Evolutionary conservation across 2,329 filamentous ascomycete species (phyloP).

Genomic region (Coniochaeta prunicola): DNA sequence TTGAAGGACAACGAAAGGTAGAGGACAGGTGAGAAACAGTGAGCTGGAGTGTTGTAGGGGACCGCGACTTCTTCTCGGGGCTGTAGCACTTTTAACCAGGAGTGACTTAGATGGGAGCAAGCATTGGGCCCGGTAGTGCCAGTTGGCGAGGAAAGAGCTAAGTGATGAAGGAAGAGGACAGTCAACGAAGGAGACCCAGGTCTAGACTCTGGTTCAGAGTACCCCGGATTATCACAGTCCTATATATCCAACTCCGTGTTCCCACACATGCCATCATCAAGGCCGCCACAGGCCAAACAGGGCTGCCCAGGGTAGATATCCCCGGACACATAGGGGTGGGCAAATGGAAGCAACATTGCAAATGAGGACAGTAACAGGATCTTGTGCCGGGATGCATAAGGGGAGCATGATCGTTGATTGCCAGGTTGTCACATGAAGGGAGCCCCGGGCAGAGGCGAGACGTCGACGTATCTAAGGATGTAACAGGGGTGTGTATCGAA

Average conservation of each 20-base stretch:
- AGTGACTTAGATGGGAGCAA: not conserved
- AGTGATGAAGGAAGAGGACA: not conserved
- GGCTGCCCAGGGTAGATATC: not conserved
- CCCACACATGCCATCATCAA: not conserved
- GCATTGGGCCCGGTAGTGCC: not conserved
- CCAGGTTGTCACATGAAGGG: constrained; percentile 1
- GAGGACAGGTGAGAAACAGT: not conserved
- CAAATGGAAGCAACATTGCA: not conserved
- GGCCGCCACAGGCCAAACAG: not conserved
- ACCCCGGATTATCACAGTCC: not conserved
- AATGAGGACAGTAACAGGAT: not conserved
- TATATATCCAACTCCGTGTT: not conserved
- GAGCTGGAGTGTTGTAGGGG: not conserved
- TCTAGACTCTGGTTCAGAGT: not conserved
- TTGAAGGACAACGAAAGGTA: not conserved
- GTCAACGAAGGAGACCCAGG: not conserved
- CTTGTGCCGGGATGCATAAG: not conserved
- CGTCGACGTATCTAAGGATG: not conserved
- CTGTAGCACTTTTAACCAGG: not conserved
- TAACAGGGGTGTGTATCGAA: constrained; percentile 1
- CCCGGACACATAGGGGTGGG: not conserved
- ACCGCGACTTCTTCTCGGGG: not conserved
- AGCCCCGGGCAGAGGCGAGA: not conserved
- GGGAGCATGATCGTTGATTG: not conserved
- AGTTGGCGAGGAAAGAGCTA: not conserved